These are phyloP conservation scores for Crucibulum laeve DNA, from an alignment of 768 basidiomycete species.

Conservation along the genomic window DNA sequence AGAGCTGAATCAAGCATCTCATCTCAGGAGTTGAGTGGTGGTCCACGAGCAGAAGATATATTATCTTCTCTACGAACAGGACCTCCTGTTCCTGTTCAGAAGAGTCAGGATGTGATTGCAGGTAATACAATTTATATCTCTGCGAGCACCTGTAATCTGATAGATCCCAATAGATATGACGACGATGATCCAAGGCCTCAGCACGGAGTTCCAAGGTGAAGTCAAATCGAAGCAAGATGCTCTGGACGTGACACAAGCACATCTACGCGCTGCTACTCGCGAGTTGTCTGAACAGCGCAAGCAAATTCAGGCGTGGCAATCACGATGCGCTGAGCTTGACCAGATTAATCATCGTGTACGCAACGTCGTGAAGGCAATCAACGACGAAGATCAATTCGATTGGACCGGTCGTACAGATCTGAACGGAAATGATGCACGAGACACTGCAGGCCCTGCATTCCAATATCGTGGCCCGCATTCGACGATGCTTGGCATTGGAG, in stretches of 20 bases:
- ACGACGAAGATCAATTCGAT: slow-evolving; percentile 79
- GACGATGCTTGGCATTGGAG: slow-evolving; percentile 61
- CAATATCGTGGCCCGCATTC: slow-evolving; percentile 63
- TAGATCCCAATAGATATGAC: slow-evolving; percentile 62
- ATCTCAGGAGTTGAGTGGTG: slow-evolving; percentile 62
- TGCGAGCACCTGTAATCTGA: slow-evolving; percentile 2
- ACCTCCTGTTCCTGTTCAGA: slow-evolving; percentile 75
- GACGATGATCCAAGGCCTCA: slow-evolving; percentile 74
- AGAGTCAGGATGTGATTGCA: slow-evolving; percentile 83
- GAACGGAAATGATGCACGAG: slow-evolving; percentile 32
- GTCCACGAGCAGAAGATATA: slow-evolving; percentile 75
- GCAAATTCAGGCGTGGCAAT: slow-evolving; percentile 75
- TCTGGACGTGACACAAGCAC: slow-evolving; percentile 82
- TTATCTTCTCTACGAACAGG: slow-evolving; percentile 68
- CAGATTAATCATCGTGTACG: slow-evolving; percentile 74
- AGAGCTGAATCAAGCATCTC: neutral
- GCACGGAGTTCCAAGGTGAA: slow-evolving; percentile 76
- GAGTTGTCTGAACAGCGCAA: slow-evolving; percentile 88
- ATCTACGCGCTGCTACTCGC: slow-evolving; percentile 85
- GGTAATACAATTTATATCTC: slow-evolving; percentile 33
- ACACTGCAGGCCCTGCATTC: slow-evolving; percentile 59
- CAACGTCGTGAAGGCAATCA: slow-evolving; percentile 78
- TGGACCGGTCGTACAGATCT: slow-evolving; percentile 76
- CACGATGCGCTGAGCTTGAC: slow-evolving; percentile 72
- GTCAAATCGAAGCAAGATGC: slow-evolving; percentile 82